phyloP scores from a whole-genome alignment of 176 grass and related monocot species.

The Avena insularis region DNA sequence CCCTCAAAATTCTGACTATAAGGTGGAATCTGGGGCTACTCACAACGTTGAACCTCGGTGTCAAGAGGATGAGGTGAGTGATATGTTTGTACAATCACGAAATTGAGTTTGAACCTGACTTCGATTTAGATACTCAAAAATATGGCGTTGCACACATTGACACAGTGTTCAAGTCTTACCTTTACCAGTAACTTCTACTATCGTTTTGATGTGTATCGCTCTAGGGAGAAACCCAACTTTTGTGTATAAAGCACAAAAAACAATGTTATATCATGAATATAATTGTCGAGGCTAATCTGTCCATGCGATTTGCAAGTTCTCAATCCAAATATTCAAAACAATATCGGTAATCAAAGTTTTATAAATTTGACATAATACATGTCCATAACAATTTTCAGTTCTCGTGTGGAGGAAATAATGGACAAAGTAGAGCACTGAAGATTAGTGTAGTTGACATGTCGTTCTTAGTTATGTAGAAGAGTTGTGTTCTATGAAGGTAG shows the following conservation, averaged over 20 bases:
- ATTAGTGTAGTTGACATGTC: slow-evolving; percentile 50
- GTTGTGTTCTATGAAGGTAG: slow-evolving; percentile 56
- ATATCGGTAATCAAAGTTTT: neutral
- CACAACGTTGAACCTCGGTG: slow-evolving; percentile 74
- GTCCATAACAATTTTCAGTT: neutral
- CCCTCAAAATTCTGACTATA: slow-evolving; percentile 73
- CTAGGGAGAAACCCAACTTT: no score
- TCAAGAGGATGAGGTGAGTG: slow-evolving; percentile 59
- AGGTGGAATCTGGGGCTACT: slow-evolving; percentile 65
- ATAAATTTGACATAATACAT: neutral
- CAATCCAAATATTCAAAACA: neutral
- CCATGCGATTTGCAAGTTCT: no score
- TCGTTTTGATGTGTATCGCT: no score
- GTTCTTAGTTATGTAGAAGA: slow-evolving; percentile 51
- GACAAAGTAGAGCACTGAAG: neutral
- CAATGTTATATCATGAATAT: no score
- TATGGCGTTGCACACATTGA: slow-evolving; percentile 8
- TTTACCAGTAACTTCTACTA: neutral
- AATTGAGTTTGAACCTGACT: slow-evolving; percentile 12
- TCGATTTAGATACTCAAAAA: slow-evolving; percentile 30
- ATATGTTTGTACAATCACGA: neutral
- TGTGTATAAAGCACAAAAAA: no score
- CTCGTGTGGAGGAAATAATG: neutral
- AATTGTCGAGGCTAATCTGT: no score
- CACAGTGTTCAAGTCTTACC: neutral